phyloP scores from a whole-genome alignment of 2,329 filamentous ascomycete species.

The Alternaria longipes region DNA sequence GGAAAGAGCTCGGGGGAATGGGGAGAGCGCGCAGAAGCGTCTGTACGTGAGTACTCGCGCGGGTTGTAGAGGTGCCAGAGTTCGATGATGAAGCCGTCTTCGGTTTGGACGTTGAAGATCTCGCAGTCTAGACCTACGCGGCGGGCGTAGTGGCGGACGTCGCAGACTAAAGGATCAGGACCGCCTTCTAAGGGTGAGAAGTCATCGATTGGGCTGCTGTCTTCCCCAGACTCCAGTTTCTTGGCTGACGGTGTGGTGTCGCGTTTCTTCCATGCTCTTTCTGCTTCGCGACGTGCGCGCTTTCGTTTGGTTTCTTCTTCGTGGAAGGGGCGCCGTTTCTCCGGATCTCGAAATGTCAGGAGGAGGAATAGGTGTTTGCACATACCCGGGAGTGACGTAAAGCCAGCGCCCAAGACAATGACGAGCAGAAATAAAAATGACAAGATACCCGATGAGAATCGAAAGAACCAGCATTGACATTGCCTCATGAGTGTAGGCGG shows the following conservation, averaged over 20 bases:
- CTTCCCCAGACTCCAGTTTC: slow-evolving; percentile 52
- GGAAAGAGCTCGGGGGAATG: slow-evolving; percentile 72
- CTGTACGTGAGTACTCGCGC: slow-evolving; percentile 68
- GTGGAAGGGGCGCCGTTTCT: slow-evolving; percentile 71
- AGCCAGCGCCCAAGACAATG: slow-evolving; percentile 77
- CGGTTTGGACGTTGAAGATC: slow-evolving; percentile 83
- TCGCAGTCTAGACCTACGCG: slow-evolving; percentile 89
- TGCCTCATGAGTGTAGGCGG: slow-evolving; percentile 73
- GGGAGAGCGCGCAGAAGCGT: slow-evolving; percentile 60
- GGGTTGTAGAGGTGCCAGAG: slow-evolving; percentile 93
- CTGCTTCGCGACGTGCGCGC: slow-evolving; percentile 65
- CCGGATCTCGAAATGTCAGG: slow-evolving; percentile 68
- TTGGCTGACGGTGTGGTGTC: slow-evolving; percentile 49
- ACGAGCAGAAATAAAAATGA: slow-evolving; percentile 79
- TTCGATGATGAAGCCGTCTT: slow-evolving; percentile 90
- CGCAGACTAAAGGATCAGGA: slow-evolving; percentile 77
- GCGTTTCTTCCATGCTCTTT: slow-evolving; percentile 67
- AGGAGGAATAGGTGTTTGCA: slow-evolving; percentile 61
- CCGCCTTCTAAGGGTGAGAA: slow-evolving; percentile 82
- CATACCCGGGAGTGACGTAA: slow-evolving; percentile 69
- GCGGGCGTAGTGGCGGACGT: slow-evolving; percentile 85
- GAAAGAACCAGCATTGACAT: slow-evolving; percentile 72
- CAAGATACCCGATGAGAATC: slow-evolving; percentile 74
- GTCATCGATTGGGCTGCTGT: slow-evolving; percentile 56
- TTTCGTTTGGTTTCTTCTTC: slow-evolving; percentile 73